Evolutionary conservation across 306 rosid genomes (phyloP).

Genomic region (Cucumis cinereus): DNA sequence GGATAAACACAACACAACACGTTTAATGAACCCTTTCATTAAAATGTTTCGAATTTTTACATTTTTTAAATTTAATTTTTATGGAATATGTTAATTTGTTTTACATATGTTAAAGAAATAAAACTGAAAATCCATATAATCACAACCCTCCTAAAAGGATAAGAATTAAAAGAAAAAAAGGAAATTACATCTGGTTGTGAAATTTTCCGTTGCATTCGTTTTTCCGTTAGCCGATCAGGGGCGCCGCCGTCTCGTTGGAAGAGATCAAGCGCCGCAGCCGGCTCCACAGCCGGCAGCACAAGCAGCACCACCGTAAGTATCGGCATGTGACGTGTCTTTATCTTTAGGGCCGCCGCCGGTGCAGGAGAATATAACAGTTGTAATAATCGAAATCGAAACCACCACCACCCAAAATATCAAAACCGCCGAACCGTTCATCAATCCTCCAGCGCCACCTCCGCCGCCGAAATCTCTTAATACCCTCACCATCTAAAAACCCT

Average conservation of each 20-base stretch:
- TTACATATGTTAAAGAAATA: neutral
- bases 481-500: slow-evolving; percentile 28
- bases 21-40: neutral
- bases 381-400: slow-evolving; percentile 24
- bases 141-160: neutral
- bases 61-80: neutral
- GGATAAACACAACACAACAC: neutral
- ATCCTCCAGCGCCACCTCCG: slow-evolving; percentile 14
- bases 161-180: neutral
- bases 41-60: neutral
- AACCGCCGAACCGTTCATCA: slow-evolving; percentile 6
- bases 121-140: neutral
- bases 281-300: slow-evolving; percentile 27
- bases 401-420: slow-evolving; percentile 31
- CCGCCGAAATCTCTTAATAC: slow-evolving; percentile 21
- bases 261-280: slow-evolving; percentile 20
- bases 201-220: neutral
- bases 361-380: slow-evolving; percentile 44
- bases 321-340: slow-evolving; percentile 15
- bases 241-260: neutral
- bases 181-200: neutral
- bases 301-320: slow-evolving; percentile 19
- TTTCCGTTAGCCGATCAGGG: neutral
- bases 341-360: slow-evolving; percentile 47
- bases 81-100: neutral